These are phyloP conservation scores for Cruciata laevipes DNA, from an alignment of 257 asterid species.

Conservation along the genomic window DNA sequence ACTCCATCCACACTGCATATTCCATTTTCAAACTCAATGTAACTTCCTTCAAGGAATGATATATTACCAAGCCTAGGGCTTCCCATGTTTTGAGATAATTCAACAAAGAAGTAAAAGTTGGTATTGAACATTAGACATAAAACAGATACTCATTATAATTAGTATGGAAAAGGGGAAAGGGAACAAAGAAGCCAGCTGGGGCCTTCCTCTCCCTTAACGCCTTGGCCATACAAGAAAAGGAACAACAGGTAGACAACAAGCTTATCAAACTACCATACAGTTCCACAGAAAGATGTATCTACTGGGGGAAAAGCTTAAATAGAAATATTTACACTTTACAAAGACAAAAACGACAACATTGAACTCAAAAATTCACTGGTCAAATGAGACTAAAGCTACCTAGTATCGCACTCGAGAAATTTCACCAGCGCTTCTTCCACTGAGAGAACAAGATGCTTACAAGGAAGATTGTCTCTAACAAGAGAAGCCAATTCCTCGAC, in stretches of 20 bases:
- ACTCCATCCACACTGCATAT: constrained; percentile 56
- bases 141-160: neutral
- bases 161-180: neutral
- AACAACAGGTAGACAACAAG: neutral
- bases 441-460: constrained; percentile 81
- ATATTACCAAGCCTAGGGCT: neutral
- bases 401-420: constrained; percentile 59
- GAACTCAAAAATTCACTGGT: constrained; percentile 9
- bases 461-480: constrained; percentile 66
- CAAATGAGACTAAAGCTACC: constrained; percentile 33
- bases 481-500: constrained; percentile 91
- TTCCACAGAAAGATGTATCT: neutral
- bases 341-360: neutral
- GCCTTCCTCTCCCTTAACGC: neutral
- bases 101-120: neutral
- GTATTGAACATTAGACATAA: neutral
- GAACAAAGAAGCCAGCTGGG: neutral
- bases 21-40: constrained; percentile 13
- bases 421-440: constrained; percentile 63
- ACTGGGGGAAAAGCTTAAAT: neutral
- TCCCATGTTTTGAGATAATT: neutral
- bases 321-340: neutral
- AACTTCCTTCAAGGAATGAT: constrained; percentile 1
- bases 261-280: neutral
- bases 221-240: neutral